Evolutionary conservation across 805 yeast species (phyloP), one percentile per base, ranked within the genome.

Genomic region (Ogataea minuta): DNA sequence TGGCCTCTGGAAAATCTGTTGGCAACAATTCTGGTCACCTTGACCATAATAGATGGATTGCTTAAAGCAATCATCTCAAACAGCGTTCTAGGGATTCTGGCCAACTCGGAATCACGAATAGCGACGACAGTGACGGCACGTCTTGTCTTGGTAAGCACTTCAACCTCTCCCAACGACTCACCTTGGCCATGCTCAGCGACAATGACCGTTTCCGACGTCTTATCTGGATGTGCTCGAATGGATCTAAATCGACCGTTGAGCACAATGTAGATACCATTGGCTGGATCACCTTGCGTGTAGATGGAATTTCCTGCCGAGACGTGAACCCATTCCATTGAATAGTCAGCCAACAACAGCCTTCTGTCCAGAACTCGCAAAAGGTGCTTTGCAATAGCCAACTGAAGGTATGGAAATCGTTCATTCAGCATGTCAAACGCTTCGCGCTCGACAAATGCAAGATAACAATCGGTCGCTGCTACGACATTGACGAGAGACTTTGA

Each of bases 271-370:
- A 91, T 85, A 14, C 96, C 95, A 57, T 88, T 90, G 0, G 98
- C 95, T 13, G 75, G 74, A 36, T 87, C 93, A 2, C 88, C 95
- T 57, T 91, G 93, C 2, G 78, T 72, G 53, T 84, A 88, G 14
- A 93, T 61, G 0, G 81, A 72, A 34, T 82, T 81, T 0, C 97
- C 96, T 2, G 97, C 91, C n/a, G 79, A 79, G 9, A 85, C 70
- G 43, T 88, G 96, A 28, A 90, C 79, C 98, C 98, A 91, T 60
- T 93, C 99, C 36, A 93, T 66, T 0, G 97, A 96, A 61, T 85
- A 87, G 56, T 91, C 98, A 28, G 93, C 76, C 40, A 83, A 77
- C 26, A 84, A 62, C 26, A 91, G 68, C 39, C 84, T 76, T 20
- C 74, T 67, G 20, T 90, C 81, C 27, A 93, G 61, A 2, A 84